Percentiles rank a stretch among this genome's conserved stretches.
Evolutionary conservation across 1,284 basidiomycete species (phyloP).

Genomic region (Moesziomyces aphidis): DNA sequence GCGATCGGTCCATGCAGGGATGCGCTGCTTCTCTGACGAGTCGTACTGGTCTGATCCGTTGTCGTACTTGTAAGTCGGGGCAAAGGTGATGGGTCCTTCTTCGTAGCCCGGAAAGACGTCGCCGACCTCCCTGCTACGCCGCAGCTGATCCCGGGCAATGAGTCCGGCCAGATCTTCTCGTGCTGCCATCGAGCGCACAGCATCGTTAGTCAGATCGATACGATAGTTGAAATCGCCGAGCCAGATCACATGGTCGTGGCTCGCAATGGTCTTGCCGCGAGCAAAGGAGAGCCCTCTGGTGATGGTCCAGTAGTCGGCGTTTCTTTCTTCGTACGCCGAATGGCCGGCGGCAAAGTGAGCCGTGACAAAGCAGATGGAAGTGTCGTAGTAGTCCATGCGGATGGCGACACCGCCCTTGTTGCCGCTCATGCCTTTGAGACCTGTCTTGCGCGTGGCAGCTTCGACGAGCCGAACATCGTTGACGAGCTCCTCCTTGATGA

Average conservation of each 20-base stretch:
- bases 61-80: slow-evolving; percentile 90
- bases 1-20: slow-evolving; percentile 86
- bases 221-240: slow-evolving; percentile 95
- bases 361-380: slow-evolving; percentile 93
- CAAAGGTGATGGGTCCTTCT: slow-evolving; percentile 88
- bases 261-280: slow-evolving; percentile 85
- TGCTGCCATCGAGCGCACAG: slow-evolving; percentile 72
- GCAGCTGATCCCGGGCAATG: slow-evolving; percentile 76
- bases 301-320: slow-evolving; percentile 92
- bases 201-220: slow-evolving; percentile 84
- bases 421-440: slow-evolving; percentile 93
- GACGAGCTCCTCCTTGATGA: slow-evolving; percentile 82
- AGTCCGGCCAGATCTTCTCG: slow-evolving; percentile 78
- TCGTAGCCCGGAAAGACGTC: slow-evolving; percentile 83
- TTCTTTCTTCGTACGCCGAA: slow-evolving; percentile 86
- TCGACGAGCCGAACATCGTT: slow-evolving; percentile 89
- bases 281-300: slow-evolving; percentile 83
- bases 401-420: slow-evolving; percentile 92
- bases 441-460: slow-evolving; percentile 93
- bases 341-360: slow-evolving; percentile 96
- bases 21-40: slow-evolving; percentile 92
- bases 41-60: slow-evolving; percentile 83
- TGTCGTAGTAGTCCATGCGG: slow-evolving; percentile 88
- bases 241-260: slow-evolving; percentile 92
- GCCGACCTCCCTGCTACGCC: slow-evolving; percentile 26